Conservation (phyloP, 2,329 filamentous ascomycete genomes). For the Ambrosiella xylebori region DNA sequence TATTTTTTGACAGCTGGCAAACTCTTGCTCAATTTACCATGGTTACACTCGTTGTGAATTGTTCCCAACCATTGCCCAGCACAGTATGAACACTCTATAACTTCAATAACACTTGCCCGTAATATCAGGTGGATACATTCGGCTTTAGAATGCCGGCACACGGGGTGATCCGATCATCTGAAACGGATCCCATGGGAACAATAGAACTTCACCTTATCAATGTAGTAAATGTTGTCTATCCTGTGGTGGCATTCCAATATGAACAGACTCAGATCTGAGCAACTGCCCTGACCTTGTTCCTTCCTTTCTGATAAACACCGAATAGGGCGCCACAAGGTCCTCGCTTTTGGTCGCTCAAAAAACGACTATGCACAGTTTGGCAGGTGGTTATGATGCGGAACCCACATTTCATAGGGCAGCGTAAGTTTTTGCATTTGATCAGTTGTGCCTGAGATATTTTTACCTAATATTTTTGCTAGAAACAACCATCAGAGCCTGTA, state of each 20-base stretch:
- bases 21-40: not conserved
- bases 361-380: conserved; percentile 6
- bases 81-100: not conserved
- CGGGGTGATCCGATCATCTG: not conserved
- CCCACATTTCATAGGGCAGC: not conserved
- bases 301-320: not conserved
- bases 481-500: not conserved
- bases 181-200: not conserved
- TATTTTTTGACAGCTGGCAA: not conserved
- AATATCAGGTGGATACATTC: not conserved
- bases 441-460: not conserved
- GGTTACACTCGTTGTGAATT: not conserved
- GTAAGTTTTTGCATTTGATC: not conserved
- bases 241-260: too few relatives aligned
- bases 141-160: not conserved
- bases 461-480: not conserved
- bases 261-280: not conserved
- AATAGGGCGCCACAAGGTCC: not conserved
- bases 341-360: not conserved
- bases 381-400: conserved; percentile 5
- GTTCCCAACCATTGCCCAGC: not conserved
- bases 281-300: conserved; percentile 1
- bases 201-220: not conserved
- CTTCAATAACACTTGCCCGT: not conserved
- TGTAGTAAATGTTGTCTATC: too few relatives aligned